phyloP scores from a whole-genome alignment of 345 rosid genomes.

The Viola odorata region DNA sequence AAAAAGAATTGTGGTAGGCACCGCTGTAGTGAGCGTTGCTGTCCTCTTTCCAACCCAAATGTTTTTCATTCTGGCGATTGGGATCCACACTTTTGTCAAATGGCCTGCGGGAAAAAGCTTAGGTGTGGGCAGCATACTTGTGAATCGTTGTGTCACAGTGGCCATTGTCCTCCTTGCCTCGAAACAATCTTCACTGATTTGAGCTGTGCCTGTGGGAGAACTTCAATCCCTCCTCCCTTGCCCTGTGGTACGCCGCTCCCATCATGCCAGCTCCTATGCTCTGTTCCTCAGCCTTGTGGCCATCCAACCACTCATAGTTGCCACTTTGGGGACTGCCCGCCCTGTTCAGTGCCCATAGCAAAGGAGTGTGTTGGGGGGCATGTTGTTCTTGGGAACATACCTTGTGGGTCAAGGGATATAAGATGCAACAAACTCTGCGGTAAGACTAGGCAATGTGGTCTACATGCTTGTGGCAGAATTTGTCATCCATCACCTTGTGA shows the following conservation, averaged over 20 bases:
- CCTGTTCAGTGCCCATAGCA: constrained; percentile 85
- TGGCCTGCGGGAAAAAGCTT: constrained; percentile 84
- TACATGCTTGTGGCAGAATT: constrained; percentile 85
- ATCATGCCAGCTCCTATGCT: constrained; percentile 79
- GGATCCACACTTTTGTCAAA: constrained; percentile 88
- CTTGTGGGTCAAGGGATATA: constrained; percentile 89
- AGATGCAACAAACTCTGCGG: constrained; percentile 91
- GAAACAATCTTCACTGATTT: constrained; percentile 83
- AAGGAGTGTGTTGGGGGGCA: constrained; percentile 94
- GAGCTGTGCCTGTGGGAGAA: constrained; percentile 88
- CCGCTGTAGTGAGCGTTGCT: constrained; percentile 88
- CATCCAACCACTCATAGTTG: constrained; percentile 87
- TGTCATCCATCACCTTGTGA: constrained; percentile 86
- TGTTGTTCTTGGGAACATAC: constrained; percentile 88
- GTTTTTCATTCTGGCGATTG: constrained; percentile 39
- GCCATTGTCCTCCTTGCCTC: constrained; percentile 93
- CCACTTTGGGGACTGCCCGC: constrained; percentile 96
- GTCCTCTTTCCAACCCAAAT: constrained; percentile 64
- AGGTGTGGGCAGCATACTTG: constrained; percentile 93
- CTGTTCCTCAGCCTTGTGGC: constrained; percentile 77
- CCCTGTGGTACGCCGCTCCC: constrained; percentile 93
- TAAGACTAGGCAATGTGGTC: constrained; percentile 88
- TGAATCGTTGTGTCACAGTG: constrained; percentile 84
- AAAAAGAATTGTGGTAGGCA: constrained; percentile 95
- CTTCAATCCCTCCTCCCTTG: constrained; percentile 89